Evolutionary conservation across 331 rosid genomes (phyloP), one percentile per base, ranked within the genome.

Genomic region (Cydonia oblonga): DNA sequence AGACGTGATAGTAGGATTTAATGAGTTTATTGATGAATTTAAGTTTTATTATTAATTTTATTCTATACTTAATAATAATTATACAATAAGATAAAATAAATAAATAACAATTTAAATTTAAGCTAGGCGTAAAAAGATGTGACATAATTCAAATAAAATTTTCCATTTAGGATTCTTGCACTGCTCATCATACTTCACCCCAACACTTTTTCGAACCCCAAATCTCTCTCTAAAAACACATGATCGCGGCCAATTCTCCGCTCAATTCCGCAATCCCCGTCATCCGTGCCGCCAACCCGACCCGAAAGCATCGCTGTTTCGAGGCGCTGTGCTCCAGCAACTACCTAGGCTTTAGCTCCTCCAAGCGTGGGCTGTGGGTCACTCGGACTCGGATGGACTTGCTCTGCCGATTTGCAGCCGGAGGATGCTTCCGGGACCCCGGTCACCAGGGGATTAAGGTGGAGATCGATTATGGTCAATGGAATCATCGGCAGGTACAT

Each of bases 401-500:
- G 32, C 66, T 70, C 35, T 53, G 38, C 33, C 26, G 66, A 70
- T 4, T 70, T 23, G 33, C 56, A 1, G 33, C 35, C 66, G 53
- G 29, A 8, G 66, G 30, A 20, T 81, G 49, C 64, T 75, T 69
- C 80, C 78, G 70, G 78, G 79, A 26, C 60, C 68, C 56, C 28
- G 23, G 26, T 13, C 69, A 29, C 46, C 54, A 75, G 66, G 78
- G 77, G 32, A 29, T 87, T 4, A 83, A 74, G 82, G 82, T 81
- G 20, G 88, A 88, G 63, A 32, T 79, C 24, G 85, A 70, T 93
- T 24, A 93, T 93, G 98, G 98, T 93, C 82, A 93, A 93, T 76
- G 98, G 98, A 20, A 82, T 93, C 9, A 75, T 87, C 73, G 98
- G 98, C 32, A 90, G 98, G 98, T 90, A 78, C 7, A 24, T 22